Percentiles rank a stretch among this genome's conserved stretches.
Evolutionary conservation across 1,284 basidiomycete genomes (phyloP).

Genomic region (Pholiota adiposa): DNA sequence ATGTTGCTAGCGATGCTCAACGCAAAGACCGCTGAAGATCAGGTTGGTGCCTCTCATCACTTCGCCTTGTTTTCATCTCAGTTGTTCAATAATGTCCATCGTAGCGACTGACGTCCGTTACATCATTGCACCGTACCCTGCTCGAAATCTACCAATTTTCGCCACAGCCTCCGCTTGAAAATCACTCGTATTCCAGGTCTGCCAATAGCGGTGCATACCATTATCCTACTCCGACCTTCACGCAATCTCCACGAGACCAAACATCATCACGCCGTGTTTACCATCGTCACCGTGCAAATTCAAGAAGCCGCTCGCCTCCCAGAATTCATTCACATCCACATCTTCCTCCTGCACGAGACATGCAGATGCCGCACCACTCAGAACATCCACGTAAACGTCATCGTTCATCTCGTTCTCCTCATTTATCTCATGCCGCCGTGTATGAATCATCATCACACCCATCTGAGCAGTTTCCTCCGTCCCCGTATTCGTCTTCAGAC

Average conservation of each 20-base stretch:
- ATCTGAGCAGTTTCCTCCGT: slow-evolving; percentile 47
- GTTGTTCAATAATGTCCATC: slow-evolving; percentile 6
- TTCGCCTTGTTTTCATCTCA: slow-evolving; percentile 12
- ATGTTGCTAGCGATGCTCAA: slow-evolving; percentile 87
- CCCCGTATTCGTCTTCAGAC: slow-evolving; percentile 51
- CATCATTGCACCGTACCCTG: slow-evolving; percentile 69
- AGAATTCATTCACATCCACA: slow-evolving; percentile 30
- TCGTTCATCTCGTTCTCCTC: slow-evolving; percentile 44
- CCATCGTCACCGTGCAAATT: slow-evolving; percentile 31
- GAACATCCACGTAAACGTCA: slow-evolving; percentile 53
- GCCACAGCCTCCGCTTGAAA: slow-evolving; percentile 27
- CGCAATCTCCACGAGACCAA: slow-evolving; percentile 36
- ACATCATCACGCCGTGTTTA: slow-evolving; percentile 29
- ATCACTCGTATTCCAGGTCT: slow-evolving; percentile 25
- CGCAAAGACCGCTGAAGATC: slow-evolving; percentile 89
- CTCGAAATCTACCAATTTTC: slow-evolving; percentile 60
- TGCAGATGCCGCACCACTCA: slow-evolving; percentile 31
- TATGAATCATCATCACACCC: slow-evolving; percentile 39
- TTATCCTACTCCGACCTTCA: slow-evolving; percentile 39
- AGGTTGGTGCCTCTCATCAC: slow-evolving; percentile 42
- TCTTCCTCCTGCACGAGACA: slow-evolving; percentile 26
- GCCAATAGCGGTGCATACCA: slow-evolving; percentile 32
- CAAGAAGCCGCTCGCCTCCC: slow-evolving; percentile 42
- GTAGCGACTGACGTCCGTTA: slow-evolving; percentile 71
- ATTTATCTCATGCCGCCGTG: slow-evolving; percentile 31